Conservation (phyloP, 2,329 filamentous ascomycete species). For the Ophiostoma piceae region DNA sequence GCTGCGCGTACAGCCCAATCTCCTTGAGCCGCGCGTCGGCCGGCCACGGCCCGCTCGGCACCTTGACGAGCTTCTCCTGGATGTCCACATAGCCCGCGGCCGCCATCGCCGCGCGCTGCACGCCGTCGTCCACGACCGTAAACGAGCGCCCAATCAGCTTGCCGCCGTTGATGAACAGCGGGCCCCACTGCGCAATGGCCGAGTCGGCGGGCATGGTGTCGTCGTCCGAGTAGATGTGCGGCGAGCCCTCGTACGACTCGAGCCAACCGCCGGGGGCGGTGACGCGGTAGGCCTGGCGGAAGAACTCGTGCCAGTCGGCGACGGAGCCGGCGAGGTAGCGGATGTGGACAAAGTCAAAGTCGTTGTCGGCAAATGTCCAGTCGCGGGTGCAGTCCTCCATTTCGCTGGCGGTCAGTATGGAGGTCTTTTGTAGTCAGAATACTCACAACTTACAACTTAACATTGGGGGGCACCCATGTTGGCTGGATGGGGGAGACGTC, state of each 20-base stretch:
- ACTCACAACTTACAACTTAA: slow-evolving; percentile 36
- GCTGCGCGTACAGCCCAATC: slow-evolving; percentile 28
- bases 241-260: slow-evolving; percentile 29
- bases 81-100: slow-evolving; percentile 24
- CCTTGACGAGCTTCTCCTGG: slow-evolving; percentile 44
- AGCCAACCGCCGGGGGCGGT: slow-evolving; percentile 47
- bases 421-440: background rate
- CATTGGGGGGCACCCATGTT: slow-evolving; percentile 51
- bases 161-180: slow-evolving; percentile 39
- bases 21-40: slow-evolving; percentile 33
- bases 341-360: slow-evolving; percentile 56
- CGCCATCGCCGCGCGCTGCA: slow-evolving; percentile 22
- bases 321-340: slow-evolving; percentile 50
- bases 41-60: slow-evolving; percentile 35
- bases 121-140: slow-evolving; percentile 22
- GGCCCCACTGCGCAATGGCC: slow-evolving; percentile 29
- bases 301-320: slow-evolving; percentile 47
- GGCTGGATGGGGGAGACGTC: slow-evolving; percentile 57
- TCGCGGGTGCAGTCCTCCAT: slow-evolving; percentile 56
- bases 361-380: slow-evolving; percentile 42
- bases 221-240: slow-evolving; percentile 30
- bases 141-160: slow-evolving; percentile 31
- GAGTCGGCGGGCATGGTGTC: slow-evolving; percentile 28
- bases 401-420: slow-evolving; percentile 31
- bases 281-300: slow-evolving; percentile 45